A percentile compares a stretch with the other conserved stretches of the same genome.
Conservation (phyloP, 495 filamentous ascomycete genomes). For the Penicillium longicatenatum region DNA sequence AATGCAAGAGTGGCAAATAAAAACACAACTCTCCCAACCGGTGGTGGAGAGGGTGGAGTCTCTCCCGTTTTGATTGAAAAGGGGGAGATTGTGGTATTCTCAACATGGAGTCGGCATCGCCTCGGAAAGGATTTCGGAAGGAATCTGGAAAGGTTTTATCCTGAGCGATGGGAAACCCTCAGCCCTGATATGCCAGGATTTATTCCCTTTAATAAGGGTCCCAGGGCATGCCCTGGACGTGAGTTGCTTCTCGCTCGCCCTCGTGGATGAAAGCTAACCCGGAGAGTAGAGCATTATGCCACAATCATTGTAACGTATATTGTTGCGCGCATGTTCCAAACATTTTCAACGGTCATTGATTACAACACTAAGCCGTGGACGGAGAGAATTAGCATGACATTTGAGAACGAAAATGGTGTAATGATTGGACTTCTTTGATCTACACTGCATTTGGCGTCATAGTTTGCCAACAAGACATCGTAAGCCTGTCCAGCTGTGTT, state of each 20-base stretch:
- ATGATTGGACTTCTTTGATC: neutral
- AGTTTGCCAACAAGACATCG: no score
- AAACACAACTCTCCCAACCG: neutral
- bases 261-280: neutral
- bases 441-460: no score
- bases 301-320: constrained; percentile 20
- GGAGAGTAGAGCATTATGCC: constrained; percentile 10
- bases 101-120: constrained; percentile 20
- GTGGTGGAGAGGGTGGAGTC: neutral
- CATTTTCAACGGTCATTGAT: constrained; percentile 13
- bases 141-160: constrained; percentile 17
- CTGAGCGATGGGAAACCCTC: constrained; percentile 22
- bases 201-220: constrained; percentile 25
- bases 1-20: constrained; percentile 1
- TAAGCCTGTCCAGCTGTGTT: no score
- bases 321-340: constrained; percentile 20
- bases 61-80: constrained; percentile 7
- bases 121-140: constrained; percentile 14
- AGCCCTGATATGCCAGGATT: constrained; percentile 15
- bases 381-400: constrained; percentile 22
- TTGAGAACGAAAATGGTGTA: constrained; percentile 26
- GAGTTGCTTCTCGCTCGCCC: neutral
- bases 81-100: constrained; percentile 19
- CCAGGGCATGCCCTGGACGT: constrained; percentile 24
- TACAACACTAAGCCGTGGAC: constrained; percentile 18